Conservation (phyloP, 176 grass and related monocot genomes). For the Tillandsia fasciculata region DNA sequence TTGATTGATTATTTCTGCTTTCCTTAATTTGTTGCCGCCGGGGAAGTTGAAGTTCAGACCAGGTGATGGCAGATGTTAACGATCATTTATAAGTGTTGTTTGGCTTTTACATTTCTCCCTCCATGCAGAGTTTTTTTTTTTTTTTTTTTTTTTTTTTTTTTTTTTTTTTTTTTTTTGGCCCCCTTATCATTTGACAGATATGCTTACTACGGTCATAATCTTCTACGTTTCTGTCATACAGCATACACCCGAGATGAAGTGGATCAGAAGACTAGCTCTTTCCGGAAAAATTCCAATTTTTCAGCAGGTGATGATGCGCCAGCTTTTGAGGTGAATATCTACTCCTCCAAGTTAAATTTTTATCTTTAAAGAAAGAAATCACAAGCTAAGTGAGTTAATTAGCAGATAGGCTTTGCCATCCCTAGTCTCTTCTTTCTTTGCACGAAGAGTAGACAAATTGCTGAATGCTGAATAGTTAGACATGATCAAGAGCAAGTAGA, state of each 20-base stretch:
- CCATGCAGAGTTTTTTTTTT: background rate
- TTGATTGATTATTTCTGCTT: background rate
- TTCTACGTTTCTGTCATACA: conserved; percentile 17
- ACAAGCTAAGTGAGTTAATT: conserved; percentile 2
- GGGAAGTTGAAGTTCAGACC: too few species aligned
- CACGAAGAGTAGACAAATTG: too few species aligned
- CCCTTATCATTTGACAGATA: background rate
- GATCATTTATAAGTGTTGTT: background rate
- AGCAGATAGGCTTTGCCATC: background rate
- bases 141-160: conserved; percentile 9
- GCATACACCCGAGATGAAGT: conserved; percentile 57
- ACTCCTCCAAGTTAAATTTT: background rate
- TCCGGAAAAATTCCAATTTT: conserved; percentile 26
- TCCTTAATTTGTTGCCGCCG: background rate
- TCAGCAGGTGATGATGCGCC: conserved; percentile 26
- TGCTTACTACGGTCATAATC: background rate
- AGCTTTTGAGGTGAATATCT: conserved; percentile 36
- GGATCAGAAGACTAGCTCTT: conserved; percentile 40
- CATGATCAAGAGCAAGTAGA: too few species aligned
- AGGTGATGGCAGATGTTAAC: too few species aligned
- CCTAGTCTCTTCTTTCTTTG: background rate
- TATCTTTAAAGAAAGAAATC: background rate
- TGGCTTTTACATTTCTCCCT: background rate
- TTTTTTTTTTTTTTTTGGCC: conserved; percentile 10
- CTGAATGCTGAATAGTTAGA: too few species aligned